A percentile compares a stretch with the other conserved stretches of the same genome.
phyloP scores from a whole-genome alignment of 2,329 filamentous ascomycete species.

The Zasmidium angulare region DNA sequence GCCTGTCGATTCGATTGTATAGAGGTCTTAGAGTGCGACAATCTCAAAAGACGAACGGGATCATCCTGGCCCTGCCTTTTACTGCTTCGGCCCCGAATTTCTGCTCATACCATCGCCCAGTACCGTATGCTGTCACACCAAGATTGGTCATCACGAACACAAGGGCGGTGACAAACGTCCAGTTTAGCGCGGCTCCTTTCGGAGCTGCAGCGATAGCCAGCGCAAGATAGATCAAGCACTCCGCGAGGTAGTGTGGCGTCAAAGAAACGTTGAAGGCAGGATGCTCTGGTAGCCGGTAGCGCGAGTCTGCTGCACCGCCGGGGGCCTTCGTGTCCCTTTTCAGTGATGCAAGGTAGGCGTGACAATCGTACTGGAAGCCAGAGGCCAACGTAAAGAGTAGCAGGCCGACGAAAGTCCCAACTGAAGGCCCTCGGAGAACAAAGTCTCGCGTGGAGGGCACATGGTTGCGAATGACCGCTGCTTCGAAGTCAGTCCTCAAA shows the following conservation, averaged over 20 bases:
- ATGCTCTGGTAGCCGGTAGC: slow-evolving; percentile 77
- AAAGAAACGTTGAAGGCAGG: slow-evolving; percentile 71
- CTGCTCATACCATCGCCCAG: slow-evolving; percentile 72
- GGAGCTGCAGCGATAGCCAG: slow-evolving; percentile 75
- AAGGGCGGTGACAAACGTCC: slow-evolving; percentile 67
- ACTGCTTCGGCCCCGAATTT: slow-evolving; percentile 72
- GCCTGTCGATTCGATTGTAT: not conserved
- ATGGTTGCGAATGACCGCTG: slow-evolving; percentile 36
- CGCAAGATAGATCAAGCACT: slow-evolving; percentile 80
- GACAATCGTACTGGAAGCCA: slow-evolving; percentile 65
- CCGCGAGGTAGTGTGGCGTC: slow-evolving; percentile 89
- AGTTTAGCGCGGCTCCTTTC: slow-evolving; percentile 63
- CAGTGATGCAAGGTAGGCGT: slow-evolving; percentile 47
- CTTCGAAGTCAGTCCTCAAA: slow-evolving; percentile 1
- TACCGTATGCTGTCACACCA: slow-evolving; percentile 75
- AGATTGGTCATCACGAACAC: slow-evolving; percentile 78
- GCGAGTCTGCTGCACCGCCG: slow-evolving; percentile 38
- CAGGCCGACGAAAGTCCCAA: slow-evolving; percentile 58
- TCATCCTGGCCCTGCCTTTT: slow-evolving; percentile 68
- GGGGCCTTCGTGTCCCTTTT: slow-evolving; percentile 18
- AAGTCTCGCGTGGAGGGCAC: slow-evolving; percentile 38
- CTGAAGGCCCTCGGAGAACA: slow-evolving; percentile 41
- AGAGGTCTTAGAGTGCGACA: too few species aligned
- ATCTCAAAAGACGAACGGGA: slow-evolving; percentile 58
- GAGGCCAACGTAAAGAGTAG: slow-evolving; percentile 69